phyloP scores from a whole-genome alignment of 257 asterid species.

The Salvia miltiorrhiza region DNA sequence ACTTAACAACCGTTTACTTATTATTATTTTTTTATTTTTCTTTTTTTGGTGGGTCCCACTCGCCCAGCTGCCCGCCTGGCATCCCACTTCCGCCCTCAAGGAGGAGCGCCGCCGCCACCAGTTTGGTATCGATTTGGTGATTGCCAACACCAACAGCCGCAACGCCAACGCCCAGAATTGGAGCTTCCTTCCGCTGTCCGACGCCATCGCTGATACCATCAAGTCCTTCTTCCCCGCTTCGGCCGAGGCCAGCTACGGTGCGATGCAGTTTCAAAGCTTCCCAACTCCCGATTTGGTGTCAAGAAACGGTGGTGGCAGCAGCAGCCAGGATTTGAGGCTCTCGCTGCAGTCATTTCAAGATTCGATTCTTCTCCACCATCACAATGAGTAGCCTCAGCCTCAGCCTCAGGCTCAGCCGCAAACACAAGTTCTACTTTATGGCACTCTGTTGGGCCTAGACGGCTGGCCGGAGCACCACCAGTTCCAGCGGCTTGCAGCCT shows the following conservation, averaged over 20 bases:
- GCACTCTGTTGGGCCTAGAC: conserved; percentile 60
- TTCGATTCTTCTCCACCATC: conserved; percentile 39
- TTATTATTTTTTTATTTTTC: too few relatives aligned
- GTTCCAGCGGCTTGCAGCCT: conserved; percentile 49
- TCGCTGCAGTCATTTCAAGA: conserved; percentile 90
- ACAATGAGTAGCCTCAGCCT: conserved; percentile 24
- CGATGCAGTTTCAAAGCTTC: conserved; percentile 67
- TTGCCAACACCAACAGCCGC: background rate
- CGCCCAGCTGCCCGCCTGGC: conserved; percentile 90
- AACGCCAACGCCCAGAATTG: conserved; percentile 26
- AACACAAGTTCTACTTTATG: conserved; percentile 40
- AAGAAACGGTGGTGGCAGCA: conserved; percentile 35
- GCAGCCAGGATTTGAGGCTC: conserved; percentile 69
- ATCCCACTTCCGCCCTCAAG: conserved; percentile 36
- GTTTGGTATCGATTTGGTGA: background rate
- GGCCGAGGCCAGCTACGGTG: conserved; percentile 48
- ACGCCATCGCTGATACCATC: conserved; percentile 78
- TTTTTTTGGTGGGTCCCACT: too few relatives aligned
- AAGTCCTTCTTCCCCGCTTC: conserved; percentile 88
- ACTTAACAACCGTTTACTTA: too few relatives aligned
- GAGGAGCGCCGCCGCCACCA: conserved; percentile 7
- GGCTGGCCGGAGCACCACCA: conserved; percentile 71
- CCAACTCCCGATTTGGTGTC: conserved; percentile 48
- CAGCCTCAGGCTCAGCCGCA: conserved; percentile 30
- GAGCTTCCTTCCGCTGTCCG: conserved; percentile 78